Percentiles rank a stretch among this genome's conserved stretches.
These are phyloP conservation scores for Nothopassalora personata DNA, from an alignment of 2,329 filamentous ascomycete genomes.

Conservation along the genomic window DNA sequence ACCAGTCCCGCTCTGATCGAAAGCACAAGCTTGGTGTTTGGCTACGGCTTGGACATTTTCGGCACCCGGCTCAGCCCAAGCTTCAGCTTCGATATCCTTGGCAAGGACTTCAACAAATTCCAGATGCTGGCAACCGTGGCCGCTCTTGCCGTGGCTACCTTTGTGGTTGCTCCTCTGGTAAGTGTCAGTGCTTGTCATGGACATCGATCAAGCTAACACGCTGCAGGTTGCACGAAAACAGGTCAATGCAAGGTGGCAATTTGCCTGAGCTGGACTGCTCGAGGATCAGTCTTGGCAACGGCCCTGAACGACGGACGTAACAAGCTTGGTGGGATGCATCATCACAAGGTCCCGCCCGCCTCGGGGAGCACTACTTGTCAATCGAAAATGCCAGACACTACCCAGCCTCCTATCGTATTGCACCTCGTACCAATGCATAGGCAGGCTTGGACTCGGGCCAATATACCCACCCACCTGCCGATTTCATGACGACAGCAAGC, in stretches of 20 bases:
- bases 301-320: not conserved
- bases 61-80: slow-evolving; percentile 83
- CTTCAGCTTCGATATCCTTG: slow-evolving; percentile 83
- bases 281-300: not conserved
- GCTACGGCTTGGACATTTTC: slow-evolving; percentile 83
- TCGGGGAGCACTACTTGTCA: not conserved
- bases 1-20: slow-evolving; percentile 76
- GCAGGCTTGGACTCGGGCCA: no score
- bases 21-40: slow-evolving; percentile 85
- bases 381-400: not conserved
- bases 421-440: no score
- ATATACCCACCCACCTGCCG: no score
- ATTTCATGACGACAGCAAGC: no score
- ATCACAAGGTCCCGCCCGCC: not conserved
- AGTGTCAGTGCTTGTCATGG: slow-evolving; percentile 35
- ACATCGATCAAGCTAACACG: slow-evolving; percentile 19
- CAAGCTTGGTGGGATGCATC: no score
- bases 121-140: slow-evolving; percentile 78
- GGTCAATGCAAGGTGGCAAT: slow-evolving; percentile 60
- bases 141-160: slow-evolving; percentile 70
- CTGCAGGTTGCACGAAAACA: slow-evolving; percentile 55
- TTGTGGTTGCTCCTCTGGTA: slow-evolving; percentile 80
- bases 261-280: slow-evolving; percentile 24
- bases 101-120: slow-evolving; percentile 87
- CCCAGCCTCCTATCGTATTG: no score